Evolutionary conservation across 1,139 yeast genomes (phyloP), one percentile per base, ranked within the genome.

Genomic region (Geotrichum armillariae): DNA sequence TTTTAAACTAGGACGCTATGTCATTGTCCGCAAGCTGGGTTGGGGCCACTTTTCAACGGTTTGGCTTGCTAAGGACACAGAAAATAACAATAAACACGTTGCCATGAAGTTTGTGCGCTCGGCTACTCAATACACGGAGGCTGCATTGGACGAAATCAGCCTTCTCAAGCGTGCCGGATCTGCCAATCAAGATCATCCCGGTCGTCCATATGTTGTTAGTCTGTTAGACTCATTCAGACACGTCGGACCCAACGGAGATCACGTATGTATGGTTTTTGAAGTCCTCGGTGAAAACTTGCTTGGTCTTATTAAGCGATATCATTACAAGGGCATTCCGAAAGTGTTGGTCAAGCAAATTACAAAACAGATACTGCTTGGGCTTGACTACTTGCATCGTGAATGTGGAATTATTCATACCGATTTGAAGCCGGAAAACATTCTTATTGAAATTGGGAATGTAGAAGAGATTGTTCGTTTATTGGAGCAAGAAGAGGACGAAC

Each of bases 381-480:
- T 87, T 56, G 95, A 89, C 66, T 88, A 85, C 64, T 70, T 89
- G 56, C 96, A 89, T 65, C 71, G 93, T 41, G 83, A 79, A 58
- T 86, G 95, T 67, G 96, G 95, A n/a, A 83, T 89, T 32, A 85
- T 89, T 53, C 96, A 89, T 68, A 89, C 96, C 0, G 96, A 89
- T 63, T 73, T 89, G 55, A 89, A 89, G 66, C 96, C 96, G 0
- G 96, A 89, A 65, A 89, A 89, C 64, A 85, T 89, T n/a, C 70
- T 89, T 56, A 77, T 88, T 45, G 90, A 85, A 61, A 83, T 88
- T 53, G 85, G 83, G 35, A 89, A 87, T 60, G 91, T 85, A 31
- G 90, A 85, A 60, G 78, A 76, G 53, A 78, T 86, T 57, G 82
- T 87, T 25, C 69, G 73, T 49, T 72, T 76, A 61, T 75, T 82